These are phyloP conservation scores for Fusarium hostae DNA, from an alignment of 2,329 filamentous ascomycete genomes.

Conservation along the genomic window DNA sequence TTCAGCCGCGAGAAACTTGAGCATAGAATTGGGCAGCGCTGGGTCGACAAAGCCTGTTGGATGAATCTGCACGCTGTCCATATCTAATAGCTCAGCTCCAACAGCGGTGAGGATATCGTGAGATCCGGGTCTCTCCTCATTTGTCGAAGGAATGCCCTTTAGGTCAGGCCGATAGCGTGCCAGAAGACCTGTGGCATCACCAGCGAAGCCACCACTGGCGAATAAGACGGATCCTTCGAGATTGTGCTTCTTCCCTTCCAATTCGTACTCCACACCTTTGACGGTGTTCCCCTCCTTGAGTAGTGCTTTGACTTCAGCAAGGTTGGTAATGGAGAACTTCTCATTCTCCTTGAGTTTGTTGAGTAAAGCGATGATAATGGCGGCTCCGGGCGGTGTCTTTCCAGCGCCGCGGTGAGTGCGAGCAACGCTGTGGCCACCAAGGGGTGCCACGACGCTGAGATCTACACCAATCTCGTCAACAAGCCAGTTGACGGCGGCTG, in stretches of 20 bases:
- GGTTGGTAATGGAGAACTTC: conserved; percentile 63
- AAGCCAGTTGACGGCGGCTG: conserved; percentile 65
- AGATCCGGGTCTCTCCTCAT: conserved; percentile 66
- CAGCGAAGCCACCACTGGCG: conserved; percentile 70
- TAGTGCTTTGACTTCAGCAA: conserved; percentile 64
- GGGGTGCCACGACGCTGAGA: conserved; percentile 65
- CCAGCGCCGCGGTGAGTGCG: conserved; percentile 62
- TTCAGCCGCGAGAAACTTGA: conserved; percentile 74
- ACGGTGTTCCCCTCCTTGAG: conserved; percentile 53
- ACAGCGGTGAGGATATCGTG: conserved; percentile 56
- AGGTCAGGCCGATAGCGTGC: conserved; percentile 68
- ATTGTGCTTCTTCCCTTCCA: conserved; percentile 50
- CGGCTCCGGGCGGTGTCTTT: conserved; percentile 66
- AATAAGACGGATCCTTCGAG: conserved; percentile 65
- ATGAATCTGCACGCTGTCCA: conserved; percentile 71
- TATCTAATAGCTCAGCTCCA: conserved; percentile 59
- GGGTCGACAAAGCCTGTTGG: conserved; percentile 73
- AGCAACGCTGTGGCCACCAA: conserved; percentile 68
- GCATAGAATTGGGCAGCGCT: conserved; percentile 53
- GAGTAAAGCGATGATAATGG: conserved; percentile 66
- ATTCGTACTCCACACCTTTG: conserved; percentile 62
- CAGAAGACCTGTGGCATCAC: conserved; percentile 68
- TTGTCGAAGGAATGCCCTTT: conserved; percentile 69
- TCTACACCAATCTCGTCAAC: conserved; percentile 67
- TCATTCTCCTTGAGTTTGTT: conserved; percentile 60